phyloP scores from a whole-genome alignment of 2,329 filamentous ascomycete genomes.

The Didymella segeticola region DNA sequence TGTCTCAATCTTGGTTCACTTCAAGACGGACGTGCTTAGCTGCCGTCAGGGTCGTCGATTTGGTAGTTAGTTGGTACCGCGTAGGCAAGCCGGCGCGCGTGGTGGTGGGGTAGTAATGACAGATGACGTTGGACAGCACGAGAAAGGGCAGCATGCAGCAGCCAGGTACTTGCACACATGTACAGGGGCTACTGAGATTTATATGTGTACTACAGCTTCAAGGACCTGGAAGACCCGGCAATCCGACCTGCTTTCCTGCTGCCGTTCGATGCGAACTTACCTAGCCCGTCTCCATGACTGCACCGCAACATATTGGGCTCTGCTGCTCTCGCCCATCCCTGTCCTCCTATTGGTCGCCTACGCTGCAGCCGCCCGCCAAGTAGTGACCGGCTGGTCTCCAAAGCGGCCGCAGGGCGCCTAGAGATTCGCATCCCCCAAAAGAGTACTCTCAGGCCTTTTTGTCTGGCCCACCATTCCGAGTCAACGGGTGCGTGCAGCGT shows the following conservation, averaged over 20 bases:
- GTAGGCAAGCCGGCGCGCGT: too few species aligned
- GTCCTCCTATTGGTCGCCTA: constrained; percentile 31
- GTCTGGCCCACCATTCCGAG: constrained; percentile 11
- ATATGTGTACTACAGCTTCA: too few species aligned
- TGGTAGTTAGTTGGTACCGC: constrained; percentile 5
- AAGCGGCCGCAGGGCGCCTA: constrained; percentile 31
- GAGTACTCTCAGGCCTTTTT: constrained; percentile 11
- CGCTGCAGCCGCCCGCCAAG: constrained; percentile 35
- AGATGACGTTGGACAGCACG: constrained; percentile 22
- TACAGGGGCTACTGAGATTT: constrained; percentile 12
- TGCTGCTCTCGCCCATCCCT: constrained; percentile 18
- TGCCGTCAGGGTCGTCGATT: not conserved
- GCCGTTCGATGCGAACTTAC: constrained; percentile 25
- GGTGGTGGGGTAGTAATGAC: constrained; percentile 14
- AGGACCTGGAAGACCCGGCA: constrained; percentile 12
- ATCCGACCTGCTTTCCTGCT: constrained; percentile 17
- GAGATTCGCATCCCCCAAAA: constrained; percentile 36
- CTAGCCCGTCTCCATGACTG: constrained; percentile 27
- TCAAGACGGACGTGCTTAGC: constrained; percentile 11
- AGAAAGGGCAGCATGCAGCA: too few species aligned
- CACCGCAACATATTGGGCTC: constrained; percentile 20
- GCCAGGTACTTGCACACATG: constrained; percentile 10
- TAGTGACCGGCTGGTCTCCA: constrained; percentile 9
- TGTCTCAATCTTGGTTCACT: constrained; percentile 5
- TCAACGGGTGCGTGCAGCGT: constrained; percentile 6